Evolutionary conservation across 139 green algal species (phyloP).

Genomic region (Zygnema cylindricum): DNA sequence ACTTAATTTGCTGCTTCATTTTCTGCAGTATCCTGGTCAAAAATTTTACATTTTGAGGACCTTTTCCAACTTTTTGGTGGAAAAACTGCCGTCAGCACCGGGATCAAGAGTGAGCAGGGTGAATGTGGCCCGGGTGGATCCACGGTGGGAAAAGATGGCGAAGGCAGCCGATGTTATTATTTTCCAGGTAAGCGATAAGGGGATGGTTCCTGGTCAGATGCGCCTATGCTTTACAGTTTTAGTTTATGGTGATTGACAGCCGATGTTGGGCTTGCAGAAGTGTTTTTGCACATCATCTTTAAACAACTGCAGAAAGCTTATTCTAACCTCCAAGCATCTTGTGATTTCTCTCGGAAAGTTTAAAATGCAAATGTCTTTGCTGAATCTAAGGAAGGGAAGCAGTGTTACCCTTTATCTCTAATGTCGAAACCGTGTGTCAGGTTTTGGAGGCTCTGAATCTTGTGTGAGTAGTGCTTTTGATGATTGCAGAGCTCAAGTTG

Average conservation of each 20-base stretch:
- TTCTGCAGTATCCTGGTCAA: background rate
- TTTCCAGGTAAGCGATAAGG: background rate
- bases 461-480: background rate
- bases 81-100: background rate
- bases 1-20: background rate
- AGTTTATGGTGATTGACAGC: no score
- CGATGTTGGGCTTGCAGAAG: no score
- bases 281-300: no score
- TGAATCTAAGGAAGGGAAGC: background rate
- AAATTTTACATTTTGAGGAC: background rate
- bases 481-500: background rate
- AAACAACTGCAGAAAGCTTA: no score
- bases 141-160: background rate
- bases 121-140: background rate
- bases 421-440: no score
- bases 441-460: background rate
- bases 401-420: background rate
- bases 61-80: background rate
- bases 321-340: no score
- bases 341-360: no score
- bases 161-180: background rate
- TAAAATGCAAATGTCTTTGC: background rate
- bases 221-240: no score
- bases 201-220: background rate
- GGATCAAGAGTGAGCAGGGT: background rate